Percentiles rank a stretch among this genome's conserved stretches.
These are phyloP conservation scores for Thermomyces lanuginosus DNA, from an alignment of 2,329 filamentous ascomycete genomes.

Conservation along the genomic window DNA sequence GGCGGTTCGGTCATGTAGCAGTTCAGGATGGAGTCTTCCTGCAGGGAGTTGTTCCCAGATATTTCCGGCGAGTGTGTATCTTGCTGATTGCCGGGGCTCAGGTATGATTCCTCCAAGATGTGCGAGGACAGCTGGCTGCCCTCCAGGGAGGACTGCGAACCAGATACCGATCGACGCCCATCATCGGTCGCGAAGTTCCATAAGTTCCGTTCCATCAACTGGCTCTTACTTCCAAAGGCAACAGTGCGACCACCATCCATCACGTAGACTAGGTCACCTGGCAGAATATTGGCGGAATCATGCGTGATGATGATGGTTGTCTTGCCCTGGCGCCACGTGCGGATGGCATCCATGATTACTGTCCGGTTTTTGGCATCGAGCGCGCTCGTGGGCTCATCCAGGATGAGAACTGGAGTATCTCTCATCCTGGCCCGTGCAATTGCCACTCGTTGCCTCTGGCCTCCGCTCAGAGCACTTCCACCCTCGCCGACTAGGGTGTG, in stretches of 20 bases:
- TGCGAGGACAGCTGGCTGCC: too few relatives aligned
- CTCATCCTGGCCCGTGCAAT: slow-evolving; percentile 63
- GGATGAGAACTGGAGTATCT: slow-evolving; percentile 62
- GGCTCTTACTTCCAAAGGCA: slow-evolving; percentile 48
- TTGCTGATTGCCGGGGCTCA: too few relatives aligned
- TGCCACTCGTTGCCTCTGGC: slow-evolving; percentile 67
- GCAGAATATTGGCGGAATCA: slow-evolving; percentile 58
- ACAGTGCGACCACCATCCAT: slow-evolving; percentile 53
- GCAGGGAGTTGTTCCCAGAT: too few relatives aligned
- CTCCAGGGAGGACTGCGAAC: too few relatives aligned
- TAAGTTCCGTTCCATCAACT: slow-evolving; percentile 32
- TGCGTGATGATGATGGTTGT: slow-evolving; percentile 92
- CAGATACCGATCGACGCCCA: too few relatives aligned
- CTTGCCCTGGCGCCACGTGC: slow-evolving; percentile 59
- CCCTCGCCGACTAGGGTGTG: slow-evolving; percentile 54
- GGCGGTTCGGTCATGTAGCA: too few relatives aligned
- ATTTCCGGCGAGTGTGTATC: too few relatives aligned
- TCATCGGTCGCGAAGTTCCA: too few relatives aligned
- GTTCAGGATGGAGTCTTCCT: too few relatives aligned
- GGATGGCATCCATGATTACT: slow-evolving; percentile 56
- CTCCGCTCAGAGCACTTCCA: slow-evolving; percentile 62
- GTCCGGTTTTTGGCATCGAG: slow-evolving; percentile 57
- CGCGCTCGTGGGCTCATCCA: slow-evolving; percentile 80
- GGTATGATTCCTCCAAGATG: too few relatives aligned
- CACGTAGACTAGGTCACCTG: slow-evolving; percentile 63